Percentiles rank a stretch among this genome's conserved stretches.
phyloP scores from a whole-genome alignment of 352 stramenopile genomes.

The Globisporangium irregulare region DNA sequence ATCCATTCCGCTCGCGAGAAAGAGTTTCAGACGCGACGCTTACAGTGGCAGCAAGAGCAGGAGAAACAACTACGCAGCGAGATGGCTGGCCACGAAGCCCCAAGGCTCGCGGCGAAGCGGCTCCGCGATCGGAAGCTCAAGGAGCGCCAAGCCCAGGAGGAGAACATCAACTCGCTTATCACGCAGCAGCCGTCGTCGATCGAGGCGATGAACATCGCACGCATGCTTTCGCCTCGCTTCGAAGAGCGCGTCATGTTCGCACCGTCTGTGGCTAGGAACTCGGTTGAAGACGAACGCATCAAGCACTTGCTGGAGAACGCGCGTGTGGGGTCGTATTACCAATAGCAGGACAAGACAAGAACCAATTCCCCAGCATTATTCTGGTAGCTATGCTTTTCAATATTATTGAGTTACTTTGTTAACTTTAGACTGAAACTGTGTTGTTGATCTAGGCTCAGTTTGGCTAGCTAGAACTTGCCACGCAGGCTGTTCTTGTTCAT shows the following conservation, averaged over 20 bases:
- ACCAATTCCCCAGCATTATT: constrained; percentile 1
- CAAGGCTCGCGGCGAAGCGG: constrained; percentile 38
- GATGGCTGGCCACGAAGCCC: constrained; percentile 27
- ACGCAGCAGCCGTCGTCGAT: constrained; percentile 72
- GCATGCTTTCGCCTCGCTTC: constrained; percentile 74
- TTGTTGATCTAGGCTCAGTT: background rate
- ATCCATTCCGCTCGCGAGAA: constrained; percentile 42
- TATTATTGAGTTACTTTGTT: constrained; percentile 3
- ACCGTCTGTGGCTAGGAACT: constrained; percentile 50
- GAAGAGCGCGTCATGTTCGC: constrained; percentile 55
- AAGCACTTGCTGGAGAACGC: constrained; percentile 52
- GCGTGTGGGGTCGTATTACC: constrained; percentile 64
- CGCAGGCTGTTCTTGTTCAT: constrained; percentile 54
- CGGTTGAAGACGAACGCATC: constrained; percentile 53
- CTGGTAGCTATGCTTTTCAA: constrained; percentile 2
- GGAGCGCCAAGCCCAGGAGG: constrained; percentile 38
- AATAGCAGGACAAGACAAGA: constrained; percentile 22
- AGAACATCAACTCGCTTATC: constrained; percentile 57
- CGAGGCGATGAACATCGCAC: constrained; percentile 77
- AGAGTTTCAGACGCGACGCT: constrained; percentile 22
- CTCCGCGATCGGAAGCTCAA: constrained; percentile 51
- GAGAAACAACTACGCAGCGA: constrained; percentile 35
- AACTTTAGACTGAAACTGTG: background rate
- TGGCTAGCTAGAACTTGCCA: constrained; percentile 37
- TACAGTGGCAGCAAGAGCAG: constrained; percentile 27